Base-by-base conservation (phyloP, 805 yeast genomes). In the Naumovozyma dairenensis region DNA sequence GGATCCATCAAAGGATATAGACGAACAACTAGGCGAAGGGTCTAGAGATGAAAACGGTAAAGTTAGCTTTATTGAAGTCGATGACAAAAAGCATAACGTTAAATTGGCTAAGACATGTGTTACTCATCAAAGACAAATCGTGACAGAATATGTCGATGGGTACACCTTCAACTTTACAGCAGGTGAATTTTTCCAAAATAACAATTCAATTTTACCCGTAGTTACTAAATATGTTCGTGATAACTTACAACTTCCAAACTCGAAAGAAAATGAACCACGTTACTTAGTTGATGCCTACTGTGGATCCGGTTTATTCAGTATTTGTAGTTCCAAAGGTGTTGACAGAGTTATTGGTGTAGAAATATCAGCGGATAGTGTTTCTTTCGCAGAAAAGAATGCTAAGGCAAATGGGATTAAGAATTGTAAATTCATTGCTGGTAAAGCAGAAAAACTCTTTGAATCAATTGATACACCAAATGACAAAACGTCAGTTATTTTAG, bases 171-270 rank as follows among this genome's bases (percentile, higher is more conserved):
- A 82, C 50, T 92, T 84, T 57, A 77, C 86, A 21, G 96, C 96
- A 0, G 94, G 95, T 36, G 95, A 87, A 56, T 92, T 92, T 54
- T 92, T 92, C 67, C 98, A 89, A 61, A 89, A 89, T 62, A 89
- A 89, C 61, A 87, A 86, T 57, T 78, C 94, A 15, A 89, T 92
- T 17, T 63, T 92, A 41, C 95, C 96, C 3, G 57, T 65, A 3
- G 93, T 92, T 14, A 80, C 94, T 4, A 65, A 67, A 26, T 87
- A 84, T 53, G 98, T 92, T 13, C 72, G 79, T 39, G 68, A 74
- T 6, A 83, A 84, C 49, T 60, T 87, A 33, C 65, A 65, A 31
- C 58, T 74, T 22, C 60, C 67, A 8, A 48, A 45, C n/a, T 59
- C 61, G 1, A 52, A 57, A 4, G 65, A 63, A 15, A 62, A 57